Base-by-base conservation (phyloP, 2,329 filamentous ascomycete species). In the Ophiocordyceps camponoti-floridani region DNA sequence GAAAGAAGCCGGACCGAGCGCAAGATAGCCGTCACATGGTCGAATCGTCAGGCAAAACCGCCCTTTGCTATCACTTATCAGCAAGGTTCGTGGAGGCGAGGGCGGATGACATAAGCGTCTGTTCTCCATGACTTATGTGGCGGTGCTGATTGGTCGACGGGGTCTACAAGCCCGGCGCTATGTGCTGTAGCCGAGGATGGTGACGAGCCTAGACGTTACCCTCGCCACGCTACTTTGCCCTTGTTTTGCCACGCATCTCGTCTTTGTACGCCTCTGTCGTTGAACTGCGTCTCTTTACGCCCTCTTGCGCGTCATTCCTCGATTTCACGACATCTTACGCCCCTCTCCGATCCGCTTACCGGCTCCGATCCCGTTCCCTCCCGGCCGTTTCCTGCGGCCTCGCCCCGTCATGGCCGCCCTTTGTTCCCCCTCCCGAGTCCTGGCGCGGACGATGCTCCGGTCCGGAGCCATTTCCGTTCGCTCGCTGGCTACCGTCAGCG, bases 401-500 rank as follows among this genome's bases (percentile, higher is more conserved):
- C 40, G 12, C 12, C 18, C 23, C 35, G n/a, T 10, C 23, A 78
- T 78, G 74, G 70, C 74, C 57, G 66, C 73, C 68, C 73, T 78
- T 68, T 73, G 71, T 54, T 65, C 70, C 54, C 65, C 72, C 47
- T 58, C 66, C 50, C 68, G 72, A 57, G 58, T 75, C 47, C 54
- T 77, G 52, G 68, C 66, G 60, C 59, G 57, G 51, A 52, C 58
- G 54, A 40, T 66, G 60, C 45, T 62, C 46, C 54, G 61, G 56
- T 58, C 62, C 51, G 55, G 59, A 43, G 62, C 63, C 49, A 59
- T 65, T 54, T 64, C 69, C 51, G 54, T 64, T 43, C 70, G 72
- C 49, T 67, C 68, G 48, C 73, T 77, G 67, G 73, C 73, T 45
- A 66, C 72, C 2, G 64, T 74, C 50, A 67, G 66, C 57, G 63